phyloP scores from a whole-genome alignment of 2,329 filamentous ascomycete genomes.

The Fusarium sambucinum region DNA sequence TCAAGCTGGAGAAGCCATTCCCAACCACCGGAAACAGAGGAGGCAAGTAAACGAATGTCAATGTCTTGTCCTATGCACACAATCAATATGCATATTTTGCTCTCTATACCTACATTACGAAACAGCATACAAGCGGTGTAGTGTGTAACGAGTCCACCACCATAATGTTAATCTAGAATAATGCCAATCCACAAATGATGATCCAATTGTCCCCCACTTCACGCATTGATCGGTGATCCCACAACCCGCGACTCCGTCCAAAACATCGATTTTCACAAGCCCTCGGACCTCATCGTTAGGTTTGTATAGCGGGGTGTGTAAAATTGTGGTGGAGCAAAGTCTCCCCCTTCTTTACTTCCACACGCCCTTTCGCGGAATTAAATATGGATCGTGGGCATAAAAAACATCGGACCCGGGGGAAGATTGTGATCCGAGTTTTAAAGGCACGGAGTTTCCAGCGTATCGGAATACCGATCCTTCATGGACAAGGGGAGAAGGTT shows the following conservation, averaged over 20 bases:
- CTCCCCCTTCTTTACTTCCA: neutral
- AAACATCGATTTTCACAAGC: neutral
- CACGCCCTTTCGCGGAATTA: neutral
- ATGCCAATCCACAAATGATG: slow-evolving; percentile 15
- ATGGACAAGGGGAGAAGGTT: neutral
- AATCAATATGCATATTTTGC: neutral
- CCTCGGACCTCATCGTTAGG: neutral
- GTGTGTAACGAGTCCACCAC: slow-evolving; percentile 2
- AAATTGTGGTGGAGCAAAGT: slow-evolving; percentile 4
- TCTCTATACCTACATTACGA: neutral
- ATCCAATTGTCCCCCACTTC: neutral
- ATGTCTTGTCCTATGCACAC: neutral
- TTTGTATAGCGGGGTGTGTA: neutral
- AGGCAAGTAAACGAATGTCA: slow-evolving; percentile 22
- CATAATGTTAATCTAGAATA: slow-evolving; percentile 24
- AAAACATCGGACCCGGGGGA: neutral
- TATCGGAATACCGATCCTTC: neutral
- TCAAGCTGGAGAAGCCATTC: slow-evolving; percentile 73
- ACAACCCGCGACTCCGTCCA: neutral
- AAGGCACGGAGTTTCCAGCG: neutral
- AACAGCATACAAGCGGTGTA: neutral
- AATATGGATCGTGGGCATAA: neutral
- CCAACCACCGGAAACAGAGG: slow-evolving; percentile 58
- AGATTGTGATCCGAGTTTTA: slow-evolving; percentile 1
- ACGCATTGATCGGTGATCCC: neutral